Conservation (phyloP, 805 yeast species). For the Sugiyamaella marilandica region DNA sequence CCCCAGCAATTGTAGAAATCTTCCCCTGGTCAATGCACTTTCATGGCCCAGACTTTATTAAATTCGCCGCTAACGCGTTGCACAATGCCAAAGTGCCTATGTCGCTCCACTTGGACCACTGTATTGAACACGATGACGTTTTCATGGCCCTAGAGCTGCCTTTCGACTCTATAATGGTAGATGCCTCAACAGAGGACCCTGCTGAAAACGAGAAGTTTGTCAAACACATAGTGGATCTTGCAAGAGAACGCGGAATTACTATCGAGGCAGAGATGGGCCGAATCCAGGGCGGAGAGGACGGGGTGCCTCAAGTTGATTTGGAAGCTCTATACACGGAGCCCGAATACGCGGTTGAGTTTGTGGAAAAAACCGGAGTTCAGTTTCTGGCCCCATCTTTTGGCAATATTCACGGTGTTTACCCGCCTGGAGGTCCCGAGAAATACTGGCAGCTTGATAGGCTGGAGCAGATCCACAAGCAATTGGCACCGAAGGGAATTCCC, state of each 20-base stretch:
- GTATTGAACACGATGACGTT: slow-evolving; percentile 32
- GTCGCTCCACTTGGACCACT: slow-evolving; percentile 37
- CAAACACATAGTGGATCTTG: slow-evolving; percentile 30
- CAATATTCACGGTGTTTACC: slow-evolving; percentile 37
- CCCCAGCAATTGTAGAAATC: slow-evolving; percentile 35
- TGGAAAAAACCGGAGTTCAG: slow-evolving; percentile 34
- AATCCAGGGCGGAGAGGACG: slow-evolving; percentile 39
- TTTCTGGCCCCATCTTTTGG: slow-evolving; percentile 38
- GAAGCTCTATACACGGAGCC: slow-evolving; percentile 36
- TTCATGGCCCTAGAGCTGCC: slow-evolving; percentile 33
- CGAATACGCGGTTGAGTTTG: slow-evolving; percentile 31
- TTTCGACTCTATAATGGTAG: slow-evolving; percentile 39
- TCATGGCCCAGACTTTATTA: slow-evolving; percentile 31
- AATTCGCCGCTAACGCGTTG: slow-evolving; percentile 28
- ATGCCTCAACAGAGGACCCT: slow-evolving; percentile 36
- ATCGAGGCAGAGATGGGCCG: slow-evolving; percentile 40
- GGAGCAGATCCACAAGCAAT: slow-evolving; percentile 18
- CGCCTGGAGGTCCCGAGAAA: slow-evolving; percentile 34
- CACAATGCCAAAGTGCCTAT: slow-evolving; percentile 35
- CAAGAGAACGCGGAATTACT: slow-evolving; percentile 29
- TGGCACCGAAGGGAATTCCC: slow-evolving; percentile 21
- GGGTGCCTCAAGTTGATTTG: slow-evolving; percentile 28
- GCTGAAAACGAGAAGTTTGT: slow-evolving; percentile 33
- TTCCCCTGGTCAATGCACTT: slow-evolving; percentile 39
- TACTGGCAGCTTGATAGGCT: slow-evolving; percentile 28